Evolutionary conservation across 768 basidiomycete genomes (phyloP).

Genomic region (Termitomyces sp.): DNA sequence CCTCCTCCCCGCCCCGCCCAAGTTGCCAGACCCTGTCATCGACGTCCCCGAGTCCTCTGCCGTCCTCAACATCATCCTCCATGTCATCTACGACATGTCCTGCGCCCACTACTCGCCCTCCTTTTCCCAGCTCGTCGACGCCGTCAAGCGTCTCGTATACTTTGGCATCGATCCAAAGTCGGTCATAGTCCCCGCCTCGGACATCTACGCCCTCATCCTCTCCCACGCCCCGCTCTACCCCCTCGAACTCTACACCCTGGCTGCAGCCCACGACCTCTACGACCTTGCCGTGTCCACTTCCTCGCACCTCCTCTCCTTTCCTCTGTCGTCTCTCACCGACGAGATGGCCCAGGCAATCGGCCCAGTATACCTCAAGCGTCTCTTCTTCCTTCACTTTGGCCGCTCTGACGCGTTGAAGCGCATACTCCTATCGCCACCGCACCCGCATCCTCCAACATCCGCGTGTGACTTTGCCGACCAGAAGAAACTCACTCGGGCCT

Average conservation of each 20-base stretch:
- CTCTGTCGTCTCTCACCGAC: constrained; percentile 64
- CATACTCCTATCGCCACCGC: constrained; percentile 68
- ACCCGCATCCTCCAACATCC: constrained; percentile 65
- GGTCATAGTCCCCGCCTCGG: constrained; percentile 42
- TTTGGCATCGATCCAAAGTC: constrained; percentile 57
- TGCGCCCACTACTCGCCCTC: constrained; percentile 72
- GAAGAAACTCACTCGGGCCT: constrained; percentile 74
- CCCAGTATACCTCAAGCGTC: constrained; percentile 69
- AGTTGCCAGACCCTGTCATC: constrained; percentile 50
- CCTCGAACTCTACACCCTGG: constrained; percentile 66
- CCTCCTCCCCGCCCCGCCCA: constrained; percentile 35
- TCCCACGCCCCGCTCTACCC: constrained; percentile 64
- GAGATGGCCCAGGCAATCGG: constrained; percentile 66
- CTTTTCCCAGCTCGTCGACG: constrained; percentile 48
- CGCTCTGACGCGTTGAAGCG: constrained; percentile 79
- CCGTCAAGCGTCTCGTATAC: constrained; percentile 47
- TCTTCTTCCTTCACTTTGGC: constrained; percentile 82
- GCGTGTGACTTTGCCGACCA: constrained; percentile 70
- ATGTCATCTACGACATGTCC: constrained; percentile 65
- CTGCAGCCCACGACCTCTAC: constrained; percentile 59
- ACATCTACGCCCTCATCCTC: constrained; percentile 56
- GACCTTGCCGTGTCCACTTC: constrained; percentile 75
- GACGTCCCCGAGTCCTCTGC: constrained; percentile 53
- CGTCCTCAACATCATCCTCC: constrained; percentile 68
- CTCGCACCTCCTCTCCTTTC: constrained; percentile 66